phyloP scores from a whole-genome alignment of 192 early-diverging fungal species.

The Coemansia aciculifera region DNA sequence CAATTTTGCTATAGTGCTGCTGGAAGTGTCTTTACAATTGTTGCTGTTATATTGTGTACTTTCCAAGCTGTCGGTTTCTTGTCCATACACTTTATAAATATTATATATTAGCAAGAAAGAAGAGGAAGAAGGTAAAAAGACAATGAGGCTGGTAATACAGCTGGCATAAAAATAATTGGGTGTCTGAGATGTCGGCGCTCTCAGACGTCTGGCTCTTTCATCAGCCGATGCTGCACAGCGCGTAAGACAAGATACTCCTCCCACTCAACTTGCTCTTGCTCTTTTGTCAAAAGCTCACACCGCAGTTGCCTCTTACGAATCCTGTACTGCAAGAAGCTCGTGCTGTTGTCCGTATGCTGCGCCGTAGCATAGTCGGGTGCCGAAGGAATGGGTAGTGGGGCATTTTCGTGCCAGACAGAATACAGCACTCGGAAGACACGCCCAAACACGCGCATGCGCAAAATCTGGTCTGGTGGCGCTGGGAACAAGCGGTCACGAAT shows the following conservation, averaged over 20 bases:
- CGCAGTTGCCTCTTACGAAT: conserved; percentile 8
- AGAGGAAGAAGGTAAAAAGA: neutral
- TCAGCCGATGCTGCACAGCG: conserved; percentile 36
- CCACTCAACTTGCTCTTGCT: conserved; percentile 46
- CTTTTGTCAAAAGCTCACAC: conserved; percentile 43
- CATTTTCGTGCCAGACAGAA: conserved; percentile 9
- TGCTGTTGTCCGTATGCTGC: conserved; percentile 3
- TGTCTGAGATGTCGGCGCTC: neutral
- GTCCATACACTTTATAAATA: neutral
- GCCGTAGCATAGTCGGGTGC: neutral
- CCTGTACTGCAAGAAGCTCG: conserved; percentile 7
- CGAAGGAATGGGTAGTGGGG: neutral
- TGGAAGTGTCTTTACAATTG: neutral
- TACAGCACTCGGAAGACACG: conserved; percentile 57
- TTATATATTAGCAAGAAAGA: neutral
- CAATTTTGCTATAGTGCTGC: neutral
- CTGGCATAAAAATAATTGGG: neutral
- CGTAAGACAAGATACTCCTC: conserved; percentile 52
- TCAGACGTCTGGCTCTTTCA: conserved; percentile 26
- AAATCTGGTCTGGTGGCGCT: conserved; percentile 57
- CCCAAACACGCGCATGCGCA: conserved; percentile 65
- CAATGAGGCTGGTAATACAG: neutral
- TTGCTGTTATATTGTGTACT: neutral
- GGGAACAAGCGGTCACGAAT: conserved; percentile 73
- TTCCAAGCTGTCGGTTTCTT: neutral